phyloP scores from a whole-genome alignment of 108 stramenopile genomes.

The Stephanodiscus triporus region DNA sequence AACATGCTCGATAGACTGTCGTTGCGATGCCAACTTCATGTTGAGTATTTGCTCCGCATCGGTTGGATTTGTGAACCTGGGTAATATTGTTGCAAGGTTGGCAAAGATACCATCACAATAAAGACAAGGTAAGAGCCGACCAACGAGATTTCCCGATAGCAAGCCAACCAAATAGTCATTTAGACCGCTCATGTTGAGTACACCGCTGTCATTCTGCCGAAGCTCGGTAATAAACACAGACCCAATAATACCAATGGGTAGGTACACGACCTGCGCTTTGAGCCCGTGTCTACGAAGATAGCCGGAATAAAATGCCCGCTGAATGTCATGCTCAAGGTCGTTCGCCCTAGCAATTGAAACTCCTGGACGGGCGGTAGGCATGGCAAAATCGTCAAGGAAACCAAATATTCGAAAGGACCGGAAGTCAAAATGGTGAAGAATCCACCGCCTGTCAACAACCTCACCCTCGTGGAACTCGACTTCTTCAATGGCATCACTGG shows the following conservation, averaged over 20 bases:
- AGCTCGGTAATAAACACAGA: slow-evolving; percentile 14
- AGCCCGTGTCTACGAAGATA: slow-evolving; percentile 27
- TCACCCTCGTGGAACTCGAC: neutral
- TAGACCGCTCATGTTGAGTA: slow-evolving; percentile 22
- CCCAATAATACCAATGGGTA: slow-evolving; percentile 36
- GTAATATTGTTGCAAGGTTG: neutral
- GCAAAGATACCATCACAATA: slow-evolving; percentile 10
- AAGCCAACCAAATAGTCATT: slow-evolving; percentile 11
- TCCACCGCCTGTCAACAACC: neutral
- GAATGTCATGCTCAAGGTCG: slow-evolving; percentile 21
- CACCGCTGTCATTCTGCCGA: slow-evolving; percentile 29
- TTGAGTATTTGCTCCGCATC: neutral
- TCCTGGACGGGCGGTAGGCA: slow-evolving; percentile 2
- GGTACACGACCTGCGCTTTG: slow-evolving; percentile 24
- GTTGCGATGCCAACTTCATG: neutral
- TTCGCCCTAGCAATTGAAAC: neutral
- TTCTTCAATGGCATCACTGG: neutral
- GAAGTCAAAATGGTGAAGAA: slow-evolving; percentile 9
- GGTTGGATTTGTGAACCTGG: slow-evolving; percentile 1
- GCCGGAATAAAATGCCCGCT: slow-evolving; percentile 38
- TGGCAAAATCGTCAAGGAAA: slow-evolving; percentile 3
- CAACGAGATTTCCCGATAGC: neutral
- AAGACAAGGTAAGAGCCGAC: slow-evolving; percentile 2
- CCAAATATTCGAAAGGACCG: neutral
- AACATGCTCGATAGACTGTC: slow-evolving; percentile 1